Evolutionary conservation across 2,329 filamentous ascomycete genomes (phyloP), one percentile per base, ranked within the genome.

Genomic region (Beauveria asiatica): DNA sequence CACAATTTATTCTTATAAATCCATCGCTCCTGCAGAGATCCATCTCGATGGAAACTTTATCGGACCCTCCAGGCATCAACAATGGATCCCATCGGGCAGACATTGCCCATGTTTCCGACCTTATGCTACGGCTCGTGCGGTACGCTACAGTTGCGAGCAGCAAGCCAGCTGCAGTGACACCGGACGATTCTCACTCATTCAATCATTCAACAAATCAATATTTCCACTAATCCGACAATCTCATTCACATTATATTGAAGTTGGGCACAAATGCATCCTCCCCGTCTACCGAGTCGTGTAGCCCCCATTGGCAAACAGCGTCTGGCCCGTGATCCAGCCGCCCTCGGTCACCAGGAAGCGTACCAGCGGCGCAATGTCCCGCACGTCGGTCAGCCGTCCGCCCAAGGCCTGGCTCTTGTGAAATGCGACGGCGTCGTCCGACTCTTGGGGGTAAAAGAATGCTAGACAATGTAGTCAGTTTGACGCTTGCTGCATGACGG

Each of bases 261-360:
- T 52, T 16, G 19, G 51, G 37, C 39, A 55, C 17, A 30, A 49
- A 27, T 9, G 16, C 44, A 19, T 17, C 19, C 16, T n/a, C 16
- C 16, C 11, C 10, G 19, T 49, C 57, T 66, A 77, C 30, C 75
- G 72, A 37, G 75, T 77, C 2, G 75, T 78, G 62, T 78, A 78
- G 10, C 75, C 76, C 11, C 76, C 76, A 62, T 79, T 79, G n/a
- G 75, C 73, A 68, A 79, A 78, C 62, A 78, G 73, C 5, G 76
- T 78, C 69, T 78, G 75, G 23, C 76, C 75, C 1, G 75, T 78
- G 59, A 78, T 75, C 75, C 75, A 79, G 13, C 64, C 65, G 6
- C 76, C 76, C 59, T 78, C 74, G 3, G 75, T 77, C 57, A 70
- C 73, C 19, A 78, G 67, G 67, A 78, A 79, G 27, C 70, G 70